A percentile compares a stretch with the other conserved stretches of the same genome.
phyloP scores from a whole-genome alignment of 306 rosid genomes.

The Medicago arabica region DNA sequence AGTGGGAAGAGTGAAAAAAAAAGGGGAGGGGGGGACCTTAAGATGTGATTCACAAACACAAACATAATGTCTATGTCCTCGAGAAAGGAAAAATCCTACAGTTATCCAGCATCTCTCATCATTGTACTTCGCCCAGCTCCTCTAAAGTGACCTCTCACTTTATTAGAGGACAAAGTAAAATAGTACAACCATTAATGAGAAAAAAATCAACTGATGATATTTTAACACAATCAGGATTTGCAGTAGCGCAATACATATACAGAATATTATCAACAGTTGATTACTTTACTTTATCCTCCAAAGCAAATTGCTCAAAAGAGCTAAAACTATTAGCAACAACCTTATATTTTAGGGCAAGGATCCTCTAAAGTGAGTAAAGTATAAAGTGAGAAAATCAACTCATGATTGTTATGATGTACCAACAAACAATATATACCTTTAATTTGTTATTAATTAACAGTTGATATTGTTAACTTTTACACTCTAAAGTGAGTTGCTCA shows the following conservation, averaged over 20 bases:
- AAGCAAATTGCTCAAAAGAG: constrained; percentile 7
- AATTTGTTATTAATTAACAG: too few species aligned
- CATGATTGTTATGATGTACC: too few species aligned
- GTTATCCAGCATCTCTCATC: constrained; percentile 21
- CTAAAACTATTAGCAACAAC: constrained; percentile 15
- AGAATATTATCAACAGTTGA: constrained; percentile 1
- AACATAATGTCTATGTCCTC: constrained; percentile 21
- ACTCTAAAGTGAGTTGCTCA: too few species aligned
- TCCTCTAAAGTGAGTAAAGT: too few species aligned
- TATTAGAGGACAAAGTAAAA: constrained; percentile 10
- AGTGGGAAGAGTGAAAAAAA: background rate
- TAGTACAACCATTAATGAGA: background rate
- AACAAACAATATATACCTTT: too few species aligned
- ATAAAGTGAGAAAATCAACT: too few species aligned
- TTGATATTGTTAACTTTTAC: too few species aligned
- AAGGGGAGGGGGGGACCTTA: background rate
- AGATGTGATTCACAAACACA: constrained; percentile 8
- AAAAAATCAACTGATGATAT: background rate
- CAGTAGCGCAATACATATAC: background rate
- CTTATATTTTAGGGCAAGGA: background rate
- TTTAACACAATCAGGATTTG: background rate
- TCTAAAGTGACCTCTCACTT: background rate
- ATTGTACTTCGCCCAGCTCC: background rate
- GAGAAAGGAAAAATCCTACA: background rate
- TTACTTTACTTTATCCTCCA: constrained; percentile 1